phyloP scores from a whole-genome alignment of 306 rosid genomes.

The Albizia julibrissin region DNA sequence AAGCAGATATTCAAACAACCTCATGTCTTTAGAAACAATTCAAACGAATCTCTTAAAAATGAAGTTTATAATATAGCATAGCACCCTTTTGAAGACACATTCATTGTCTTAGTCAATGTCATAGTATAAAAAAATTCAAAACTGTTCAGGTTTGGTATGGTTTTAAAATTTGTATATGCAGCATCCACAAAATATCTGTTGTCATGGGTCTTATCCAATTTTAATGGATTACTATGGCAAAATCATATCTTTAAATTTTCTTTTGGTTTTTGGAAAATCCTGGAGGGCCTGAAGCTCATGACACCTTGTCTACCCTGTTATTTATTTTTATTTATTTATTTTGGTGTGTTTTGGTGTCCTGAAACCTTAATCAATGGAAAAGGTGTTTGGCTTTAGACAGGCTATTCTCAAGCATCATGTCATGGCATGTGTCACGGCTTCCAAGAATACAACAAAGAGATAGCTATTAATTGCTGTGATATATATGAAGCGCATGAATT shows the following conservation, averaged over 20 bases:
- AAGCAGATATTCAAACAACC: neutral
- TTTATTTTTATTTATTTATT: neutral
- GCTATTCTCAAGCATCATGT: neutral
- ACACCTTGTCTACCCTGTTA: neutral
- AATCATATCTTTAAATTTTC: neutral
- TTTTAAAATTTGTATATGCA: neutral
- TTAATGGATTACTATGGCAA: neutral
- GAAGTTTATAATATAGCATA: neutral
- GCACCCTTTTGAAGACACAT: neutral
- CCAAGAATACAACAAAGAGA: conserved; percentile 16
- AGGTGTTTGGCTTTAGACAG: conserved; percentile 21
- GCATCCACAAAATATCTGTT: neutral
- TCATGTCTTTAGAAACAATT: neutral
- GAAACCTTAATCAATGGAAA: conserved; percentile 33
- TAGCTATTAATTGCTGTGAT: neutral
- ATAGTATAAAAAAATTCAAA: neutral
- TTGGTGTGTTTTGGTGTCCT: neutral
- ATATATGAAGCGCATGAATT: neutral
- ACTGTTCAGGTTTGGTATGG: neutral
- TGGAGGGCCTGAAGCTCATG: neutral
- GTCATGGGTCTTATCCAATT: neutral
- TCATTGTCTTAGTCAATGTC: neutral
- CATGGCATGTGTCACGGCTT: conserved; percentile 23
- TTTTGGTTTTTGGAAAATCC: neutral
- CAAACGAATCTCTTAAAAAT: neutral